Base-by-base conservation (phyloP, 2,329 filamentous ascomycete species). In the Ascochyta fabae region DNA sequence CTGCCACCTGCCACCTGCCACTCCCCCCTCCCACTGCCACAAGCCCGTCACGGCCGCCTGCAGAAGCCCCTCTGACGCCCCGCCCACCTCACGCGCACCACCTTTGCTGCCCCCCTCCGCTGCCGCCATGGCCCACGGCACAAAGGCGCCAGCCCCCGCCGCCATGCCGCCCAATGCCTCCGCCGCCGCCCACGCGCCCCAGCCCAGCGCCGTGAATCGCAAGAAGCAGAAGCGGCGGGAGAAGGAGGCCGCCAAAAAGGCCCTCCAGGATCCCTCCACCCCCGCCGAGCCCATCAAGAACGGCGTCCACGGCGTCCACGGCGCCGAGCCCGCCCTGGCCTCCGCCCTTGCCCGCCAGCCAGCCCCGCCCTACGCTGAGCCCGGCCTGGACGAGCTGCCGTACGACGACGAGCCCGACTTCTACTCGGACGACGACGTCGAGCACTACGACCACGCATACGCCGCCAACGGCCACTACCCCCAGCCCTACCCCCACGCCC, bases 151-250 rank as follows among this genome's bases (percentile, higher is more conserved):
- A 36, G 23, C 42, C 45, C 45, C 43, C 50, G 43, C 49, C 31
- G 69, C 77, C 36, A 64, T 67, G 59, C 55, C 73, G 29, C 58
- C 66, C 65, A 80, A 79, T 71, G 77, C 77, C 66, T 67, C 77
- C 62, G 71, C 72, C 27, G 73, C 60, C 46, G 64, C 72, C 40
- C 65, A 69, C 39, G 57, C 75, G 16, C 66, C 62, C 53, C 68
- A 60, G 55, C 68, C 80, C 40, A 80, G 80, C 40, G 71, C 81
- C 23, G 88, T 93, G 47, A 97, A 96, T 78, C 87, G 91, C 72
- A 97, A 97, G 83, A 98, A 97, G 81, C 90, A 95, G 76, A 97
- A 96, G 82, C 87, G 93, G 65, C 86, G 93, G 64, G 89, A 91
- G 72, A 97, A 97, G 75, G 82, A 86, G 77, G 90, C 89, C 31